A percentile compares a stretch with the other conserved stretches of the same genome.
Conservation (phyloP, 768 basidiomycete genomes). For the Collybiopsis luxurians region DNA sequence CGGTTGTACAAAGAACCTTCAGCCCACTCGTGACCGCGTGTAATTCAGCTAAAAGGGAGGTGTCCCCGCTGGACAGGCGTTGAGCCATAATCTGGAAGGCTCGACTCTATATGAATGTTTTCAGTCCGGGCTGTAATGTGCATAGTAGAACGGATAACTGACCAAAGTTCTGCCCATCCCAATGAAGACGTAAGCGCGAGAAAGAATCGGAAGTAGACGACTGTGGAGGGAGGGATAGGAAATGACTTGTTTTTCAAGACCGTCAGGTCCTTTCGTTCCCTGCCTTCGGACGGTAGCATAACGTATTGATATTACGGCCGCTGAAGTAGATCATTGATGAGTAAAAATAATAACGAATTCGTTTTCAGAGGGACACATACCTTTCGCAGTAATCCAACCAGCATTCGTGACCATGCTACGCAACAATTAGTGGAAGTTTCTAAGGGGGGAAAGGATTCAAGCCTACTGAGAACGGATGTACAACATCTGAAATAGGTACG, state of each 20-base stretch:
- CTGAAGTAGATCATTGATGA: constrained; percentile 21
- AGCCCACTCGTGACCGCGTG: constrained; percentile 70
- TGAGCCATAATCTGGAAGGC: constrained; percentile 48
- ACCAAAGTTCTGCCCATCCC: constrained; percentile 60
- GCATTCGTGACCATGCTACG: constrained; percentile 60
- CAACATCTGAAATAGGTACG: constrained; percentile 49
- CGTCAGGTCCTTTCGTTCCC: constrained; percentile 47
- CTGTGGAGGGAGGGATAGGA: constrained; percentile 71
- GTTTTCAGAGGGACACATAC: constrained; percentile 25
- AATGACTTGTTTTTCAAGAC: constrained; percentile 66
- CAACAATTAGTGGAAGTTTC: background rate
- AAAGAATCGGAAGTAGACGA: constrained; percentile 68
- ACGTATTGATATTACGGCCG: constrained; percentile 62
- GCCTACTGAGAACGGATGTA: constrained; percentile 66
- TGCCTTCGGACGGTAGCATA: constrained; percentile 75
- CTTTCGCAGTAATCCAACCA: constrained; percentile 67
- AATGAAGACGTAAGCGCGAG: constrained; percentile 68
- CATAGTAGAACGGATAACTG: constrained; percentile 17
- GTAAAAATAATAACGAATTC: background rate
- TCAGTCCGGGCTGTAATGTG: too few species aligned
- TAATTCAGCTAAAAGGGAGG: constrained; percentile 62
- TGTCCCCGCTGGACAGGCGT: constrained; percentile 53
- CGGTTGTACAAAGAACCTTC: constrained; percentile 56
- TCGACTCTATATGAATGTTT: constrained; percentile 30
- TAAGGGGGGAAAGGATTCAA: background rate